phyloP scores from a whole-genome alignment of 345 rosid species.

The Eucalyptus regnans region DNA sequence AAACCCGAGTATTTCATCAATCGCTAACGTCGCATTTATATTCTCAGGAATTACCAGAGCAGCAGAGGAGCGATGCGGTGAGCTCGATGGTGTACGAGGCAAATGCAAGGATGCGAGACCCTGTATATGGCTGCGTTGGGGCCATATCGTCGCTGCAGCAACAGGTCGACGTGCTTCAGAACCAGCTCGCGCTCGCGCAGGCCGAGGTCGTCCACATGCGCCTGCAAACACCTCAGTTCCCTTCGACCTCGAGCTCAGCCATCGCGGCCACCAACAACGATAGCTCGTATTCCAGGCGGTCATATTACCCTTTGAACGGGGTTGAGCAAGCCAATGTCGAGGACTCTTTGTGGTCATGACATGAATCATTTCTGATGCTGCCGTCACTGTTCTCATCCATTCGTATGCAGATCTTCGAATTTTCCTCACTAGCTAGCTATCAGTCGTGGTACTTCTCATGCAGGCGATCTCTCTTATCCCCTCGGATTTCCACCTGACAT shows the following conservation, averaged over 20 bases:
- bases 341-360: slow-evolving; percentile 30
- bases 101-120: slow-evolving; percentile 76
- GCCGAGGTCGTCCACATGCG: slow-evolving; percentile 65
- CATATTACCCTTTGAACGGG: slow-evolving; percentile 14
- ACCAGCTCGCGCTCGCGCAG: slow-evolving; percentile 66
- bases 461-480: not conserved
- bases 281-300: not conserved
- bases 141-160: slow-evolving; percentile 71
- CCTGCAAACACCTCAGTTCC: slow-evolving; percentile 9
- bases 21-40: not conserved
- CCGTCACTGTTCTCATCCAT: not conserved
- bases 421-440: not conserved
- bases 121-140: slow-evolving; percentile 88
- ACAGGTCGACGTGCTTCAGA: slow-evolving; percentile 67
- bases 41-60: not conserved
- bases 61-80: slow-evolving; percentile 82
- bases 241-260: not conserved
- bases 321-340: slow-evolving; percentile 11
- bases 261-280: not conserved
- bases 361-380: not conserved
- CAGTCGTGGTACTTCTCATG: not conserved
- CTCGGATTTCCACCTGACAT: not conserved
- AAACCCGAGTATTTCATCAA: not conserved
- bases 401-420: not conserved
- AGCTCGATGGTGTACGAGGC: slow-evolving; percentile 93